Percentiles rank a stretch among this genome's conserved stretches.
Conservation (phyloP, 805 yeast species). For the Cyberlindnera petersonii region DNA sequence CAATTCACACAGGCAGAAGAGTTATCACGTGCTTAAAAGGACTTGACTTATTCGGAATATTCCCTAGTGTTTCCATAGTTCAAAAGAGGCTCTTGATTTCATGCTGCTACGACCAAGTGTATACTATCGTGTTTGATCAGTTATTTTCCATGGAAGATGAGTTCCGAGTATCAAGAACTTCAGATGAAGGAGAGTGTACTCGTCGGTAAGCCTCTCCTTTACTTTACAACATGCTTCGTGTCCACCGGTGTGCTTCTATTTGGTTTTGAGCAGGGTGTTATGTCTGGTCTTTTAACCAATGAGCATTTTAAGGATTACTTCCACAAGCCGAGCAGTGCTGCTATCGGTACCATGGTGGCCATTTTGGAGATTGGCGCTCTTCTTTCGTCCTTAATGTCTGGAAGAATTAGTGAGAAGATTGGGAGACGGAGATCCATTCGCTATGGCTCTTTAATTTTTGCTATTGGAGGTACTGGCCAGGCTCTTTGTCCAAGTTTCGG, state of each 20-base stretch:
- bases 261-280: conserved; percentile 87
- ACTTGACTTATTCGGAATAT: too few relatives aligned
- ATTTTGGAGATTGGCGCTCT: conserved; percentile 87
- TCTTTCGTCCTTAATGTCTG: conserved; percentile 72
- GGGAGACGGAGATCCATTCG: conserved; percentile 80
- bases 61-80: too few relatives aligned
- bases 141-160: conserved; percentile 6
- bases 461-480: conserved; percentile 75
- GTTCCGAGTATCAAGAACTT: conserved; percentile 24
- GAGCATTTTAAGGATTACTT: conserved; percentile 66
- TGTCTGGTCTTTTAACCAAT: conserved; percentile 73
- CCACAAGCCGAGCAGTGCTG: conserved; percentile 65
- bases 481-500: conserved; percentile 52
- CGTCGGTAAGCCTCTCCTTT: conserved; percentile 27
- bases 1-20: too few relatives aligned
- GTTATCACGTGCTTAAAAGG: too few relatives aligned
- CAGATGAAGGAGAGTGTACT: conserved; percentile 22
- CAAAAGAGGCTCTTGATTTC: too few relatives aligned
- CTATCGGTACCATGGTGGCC: conserved; percentile 83
- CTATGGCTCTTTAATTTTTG: conserved; percentile 73
- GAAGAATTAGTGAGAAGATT: conserved; percentile 68
- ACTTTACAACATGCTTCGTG: conserved; percentile 29
- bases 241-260: conserved; percentile 47
- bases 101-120: too few relatives aligned
- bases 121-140: too few relatives aligned